Evolutionary conservation across 495 filamentous ascomycete species (phyloP).

Genomic region (Choiromyces venosus): DNA sequence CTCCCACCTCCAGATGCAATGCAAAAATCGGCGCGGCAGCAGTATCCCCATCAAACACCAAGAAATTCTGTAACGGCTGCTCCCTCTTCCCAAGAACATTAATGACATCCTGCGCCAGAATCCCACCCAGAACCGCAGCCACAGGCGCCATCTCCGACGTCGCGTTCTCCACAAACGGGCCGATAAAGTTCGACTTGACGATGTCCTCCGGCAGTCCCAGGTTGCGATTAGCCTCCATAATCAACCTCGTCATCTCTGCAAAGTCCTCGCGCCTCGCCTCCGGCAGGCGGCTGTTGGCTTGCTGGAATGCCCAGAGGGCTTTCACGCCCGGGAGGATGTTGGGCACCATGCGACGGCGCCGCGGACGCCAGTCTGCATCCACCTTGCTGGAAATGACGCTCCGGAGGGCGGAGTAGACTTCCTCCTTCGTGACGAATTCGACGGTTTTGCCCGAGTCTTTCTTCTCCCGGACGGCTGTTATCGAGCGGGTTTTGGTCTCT

Average conservation of each 20-base stretch:
- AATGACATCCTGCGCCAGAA: conserved; percentile 92
- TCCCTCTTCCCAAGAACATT: conserved; percentile 85
- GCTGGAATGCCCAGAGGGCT: conserved; percentile 42
- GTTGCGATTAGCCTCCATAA: conserved; percentile 66
- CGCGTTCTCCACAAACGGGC: conserved; percentile 37
- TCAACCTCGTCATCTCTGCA: conserved; percentile 60
- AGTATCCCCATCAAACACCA: conserved; percentile 81
- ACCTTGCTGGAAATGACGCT: conserved; percentile 50
- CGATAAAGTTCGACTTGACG: conserved; percentile 66
- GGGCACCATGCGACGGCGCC: conserved; percentile 56
- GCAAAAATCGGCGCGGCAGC: conserved; percentile 73
- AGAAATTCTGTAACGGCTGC: conserved; percentile 91
- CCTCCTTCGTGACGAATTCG: conserved; percentile 88
- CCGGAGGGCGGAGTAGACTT: conserved; percentile 59
- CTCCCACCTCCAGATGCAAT: conserved; percentile 62
- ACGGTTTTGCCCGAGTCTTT: conserved; percentile 66
- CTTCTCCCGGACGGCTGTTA: conserved; percentile 65
- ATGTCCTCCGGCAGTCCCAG: conserved; percentile 72
- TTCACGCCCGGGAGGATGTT: conserved; percentile 37
- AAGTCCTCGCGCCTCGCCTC: conserved; percentile 36
- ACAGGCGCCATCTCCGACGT: conserved; percentile 71
- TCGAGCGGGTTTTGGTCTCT: conserved; percentile 71
- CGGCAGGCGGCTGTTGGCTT: conserved; percentile 27
- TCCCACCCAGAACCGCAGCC: conserved; percentile 80
- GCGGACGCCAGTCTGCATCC: conserved; percentile 47